phyloP scores from a whole-genome alignment of 768 basidiomycete species.

The Psilocybe sp. region DNA sequence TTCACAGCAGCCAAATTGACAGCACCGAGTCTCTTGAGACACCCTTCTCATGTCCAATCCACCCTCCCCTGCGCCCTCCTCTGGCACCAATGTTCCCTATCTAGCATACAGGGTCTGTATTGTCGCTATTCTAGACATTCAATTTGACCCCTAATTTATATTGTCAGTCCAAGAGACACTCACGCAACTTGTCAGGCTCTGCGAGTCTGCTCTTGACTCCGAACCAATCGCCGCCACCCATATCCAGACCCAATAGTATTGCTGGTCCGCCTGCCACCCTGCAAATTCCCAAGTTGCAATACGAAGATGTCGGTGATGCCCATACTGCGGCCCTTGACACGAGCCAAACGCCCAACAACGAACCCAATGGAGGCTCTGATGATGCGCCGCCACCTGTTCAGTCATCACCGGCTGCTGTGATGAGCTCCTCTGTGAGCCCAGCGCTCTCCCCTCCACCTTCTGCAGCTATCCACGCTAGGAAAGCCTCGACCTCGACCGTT shows the following conservation, averaged over 20 bases:
- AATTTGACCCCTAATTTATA: slow-evolving; percentile 8
- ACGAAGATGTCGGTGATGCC: slow-evolving; percentile 13
- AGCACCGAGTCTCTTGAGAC: slow-evolving; percentile 9
- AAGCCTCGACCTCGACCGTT: not conserved
- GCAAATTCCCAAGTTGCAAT: slow-evolving; percentile 14
- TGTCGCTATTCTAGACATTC: not conserved
- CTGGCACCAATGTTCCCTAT: slow-evolving; percentile 38
- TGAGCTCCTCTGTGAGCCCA: too few species aligned
- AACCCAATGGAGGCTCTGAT: not conserved
- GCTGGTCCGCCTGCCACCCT: slow-evolving; percentile 21
- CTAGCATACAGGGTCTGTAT: slow-evolving; percentile 47
- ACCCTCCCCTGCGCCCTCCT: slow-evolving; percentile 19
- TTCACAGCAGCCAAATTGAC: slow-evolving; percentile 4
- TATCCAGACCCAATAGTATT: slow-evolving; percentile 24
- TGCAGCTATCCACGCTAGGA: too few species aligned
- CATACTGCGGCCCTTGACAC: not conserved
- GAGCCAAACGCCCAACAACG: not conserved
- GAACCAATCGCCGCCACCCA: slow-evolving; percentile 25
- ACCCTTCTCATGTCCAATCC: slow-evolving; percentile 24
- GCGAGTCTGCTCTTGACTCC: slow-evolving; percentile 20
- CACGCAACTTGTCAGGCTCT: slow-evolving; percentile 30
- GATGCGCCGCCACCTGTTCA: too few species aligned
- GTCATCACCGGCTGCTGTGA: too few species aligned
- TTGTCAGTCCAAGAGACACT: slow-evolving; percentile 46
- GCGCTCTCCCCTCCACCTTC: too few species aligned